phyloP scores from a whole-genome alignment of 2,329 filamentous ascomycete genomes.

The Fusarium sp. region DNA sequence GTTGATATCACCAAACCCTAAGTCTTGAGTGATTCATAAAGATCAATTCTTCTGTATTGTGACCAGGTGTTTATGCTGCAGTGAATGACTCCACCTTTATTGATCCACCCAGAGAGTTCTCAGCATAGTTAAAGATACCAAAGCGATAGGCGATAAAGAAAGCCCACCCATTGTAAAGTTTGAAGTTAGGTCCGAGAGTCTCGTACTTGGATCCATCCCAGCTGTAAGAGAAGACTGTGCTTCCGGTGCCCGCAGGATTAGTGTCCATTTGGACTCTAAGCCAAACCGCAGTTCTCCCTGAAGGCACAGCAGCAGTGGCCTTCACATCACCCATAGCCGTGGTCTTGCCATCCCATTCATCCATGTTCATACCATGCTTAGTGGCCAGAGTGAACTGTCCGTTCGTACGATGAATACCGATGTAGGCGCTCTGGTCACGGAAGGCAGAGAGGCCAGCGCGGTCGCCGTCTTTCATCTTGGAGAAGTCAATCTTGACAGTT shows the following conservation, averaged over 20 bases:
- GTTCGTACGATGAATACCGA: constrained; percentile 57
- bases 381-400: constrained; percentile 50
- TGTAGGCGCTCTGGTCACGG: constrained; percentile 64
- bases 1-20: too few relatives aligned
- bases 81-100: constrained; percentile 35
- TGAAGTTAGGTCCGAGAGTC: constrained; percentile 49
- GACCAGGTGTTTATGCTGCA: background rate
- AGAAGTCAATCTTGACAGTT: constrained; percentile 63
- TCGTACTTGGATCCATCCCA: constrained; percentile 34
- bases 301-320: constrained; percentile 37
- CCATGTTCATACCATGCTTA: constrained; percentile 54
- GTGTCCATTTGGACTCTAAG: constrained; percentile 43
- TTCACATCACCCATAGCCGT: constrained; percentile 32
- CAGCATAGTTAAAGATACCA: constrained; percentile 63
- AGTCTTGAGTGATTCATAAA: too few relatives aligned
- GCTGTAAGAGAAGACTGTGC: constrained; percentile 37
- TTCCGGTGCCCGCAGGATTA: constrained; percentile 36
- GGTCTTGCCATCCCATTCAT: constrained; percentile 46
- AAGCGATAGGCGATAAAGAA: constrained; percentile 63
- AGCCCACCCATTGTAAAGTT: constrained; percentile 56
- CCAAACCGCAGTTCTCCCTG: constrained; percentile 39
- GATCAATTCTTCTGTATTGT: fast-evolving
- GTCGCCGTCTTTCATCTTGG: constrained; percentile 63
- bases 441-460: constrained; percentile 64
- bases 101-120: constrained; percentile 55